Evolutionary conservation across 1,139 yeast species (phyloP).

Genomic region (Kazachstania sp.): DNA sequence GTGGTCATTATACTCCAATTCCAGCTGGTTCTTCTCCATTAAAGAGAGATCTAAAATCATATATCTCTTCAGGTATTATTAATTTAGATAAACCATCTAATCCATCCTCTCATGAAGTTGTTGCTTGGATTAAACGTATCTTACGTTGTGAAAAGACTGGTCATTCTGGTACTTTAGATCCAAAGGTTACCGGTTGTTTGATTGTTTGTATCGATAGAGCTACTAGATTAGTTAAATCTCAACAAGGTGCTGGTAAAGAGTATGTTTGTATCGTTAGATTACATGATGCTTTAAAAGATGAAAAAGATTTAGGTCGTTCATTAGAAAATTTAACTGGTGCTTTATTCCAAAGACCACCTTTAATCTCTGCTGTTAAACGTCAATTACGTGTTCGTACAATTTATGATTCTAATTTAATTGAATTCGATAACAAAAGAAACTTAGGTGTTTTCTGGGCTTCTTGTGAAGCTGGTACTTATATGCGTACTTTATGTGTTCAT

Average conservation of each 20-base stretch:
- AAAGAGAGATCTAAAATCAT: slow-evolving; percentile 85
- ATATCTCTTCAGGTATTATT: slow-evolving; percentile 89
- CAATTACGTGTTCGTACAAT: slow-evolving; percentile 97
- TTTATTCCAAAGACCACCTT: slow-evolving; percentile 96
- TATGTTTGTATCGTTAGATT: slow-evolving; percentile 95
- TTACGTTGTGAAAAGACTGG: slow-evolving; percentile 95
- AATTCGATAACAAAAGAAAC: slow-evolving; percentile 94
- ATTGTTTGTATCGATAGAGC: slow-evolving; percentile 98
- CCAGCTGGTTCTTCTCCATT: slow-evolving; percentile 93
- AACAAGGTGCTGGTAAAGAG: slow-evolving; percentile 99
- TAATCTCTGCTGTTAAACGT: slow-evolving; percentile 97
- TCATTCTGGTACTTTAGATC: slow-evolving; percentile 98
- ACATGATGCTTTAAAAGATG: slow-evolving; percentile 87
- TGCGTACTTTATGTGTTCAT: slow-evolving; percentile 98
- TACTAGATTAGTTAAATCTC: slow-evolving; percentile 93
- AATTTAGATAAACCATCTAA: slow-evolving; percentile 96
- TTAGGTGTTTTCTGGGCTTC: slow-evolving; percentile 99
- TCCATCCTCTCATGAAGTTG: slow-evolving; percentile 97
- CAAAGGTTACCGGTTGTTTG: slow-evolving; percentile 95
- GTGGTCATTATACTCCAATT: slow-evolving; percentile 94
- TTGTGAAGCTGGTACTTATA: slow-evolving; percentile 99
- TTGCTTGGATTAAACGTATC: slow-evolving; percentile 97
- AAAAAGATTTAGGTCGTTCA: slow-evolving; percentile 79
- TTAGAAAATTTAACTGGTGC: slow-evolving; percentile 97
- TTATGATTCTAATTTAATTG: slow-evolving; percentile 90